phyloP scores from a whole-genome alignment of 2,329 filamentous ascomycete genomes.

The Alternaria conjuncta region DNA sequence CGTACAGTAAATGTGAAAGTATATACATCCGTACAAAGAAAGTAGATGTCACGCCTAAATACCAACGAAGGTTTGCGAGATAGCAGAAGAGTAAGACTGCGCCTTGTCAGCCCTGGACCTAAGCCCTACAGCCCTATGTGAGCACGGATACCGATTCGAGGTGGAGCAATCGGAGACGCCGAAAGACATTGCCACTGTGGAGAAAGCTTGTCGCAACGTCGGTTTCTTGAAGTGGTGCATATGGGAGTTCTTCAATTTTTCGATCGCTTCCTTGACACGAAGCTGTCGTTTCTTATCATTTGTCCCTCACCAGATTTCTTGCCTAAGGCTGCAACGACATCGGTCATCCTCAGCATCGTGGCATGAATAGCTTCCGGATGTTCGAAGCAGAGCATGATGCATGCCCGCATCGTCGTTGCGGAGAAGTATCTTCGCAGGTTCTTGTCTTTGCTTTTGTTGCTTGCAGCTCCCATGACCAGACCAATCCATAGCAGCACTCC shows the following conservation, averaged over 20 bases:
- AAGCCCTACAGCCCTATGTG: constrained; percentile 3
- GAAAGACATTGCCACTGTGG: constrained; percentile 20
- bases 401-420: constrained; percentile 39
- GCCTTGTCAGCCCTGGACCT: neutral
- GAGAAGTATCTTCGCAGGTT: constrained; percentile 39
- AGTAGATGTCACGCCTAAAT: neutral
- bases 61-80: neutral
- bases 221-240: neutral
- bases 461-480: constrained; percentile 43
- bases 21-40: neutral
- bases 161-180: constrained; percentile 11
- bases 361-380: constrained; percentile 40
- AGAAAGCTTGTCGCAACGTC: constrained; percentile 22
- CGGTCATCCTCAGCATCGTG: constrained; percentile 36
- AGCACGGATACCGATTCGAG: constrained; percentile 8
- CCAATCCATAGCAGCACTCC: constrained; percentile 49
- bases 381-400: constrained; percentile 46
- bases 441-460: constrained; percentile 26
- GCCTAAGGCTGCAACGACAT: constrained; percentile 27
- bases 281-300: neutral
- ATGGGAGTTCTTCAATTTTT: neutral
- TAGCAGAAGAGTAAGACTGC: neutral
- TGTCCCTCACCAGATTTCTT: neutral
- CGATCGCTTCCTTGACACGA: constrained; percentile 21
- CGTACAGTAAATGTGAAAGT: neutral